Evolutionary conservation across 2,329 filamentous ascomycete species (phyloP), one percentile per base, ranked within the genome.

Genomic region (Ascomycota sp.): DNA sequence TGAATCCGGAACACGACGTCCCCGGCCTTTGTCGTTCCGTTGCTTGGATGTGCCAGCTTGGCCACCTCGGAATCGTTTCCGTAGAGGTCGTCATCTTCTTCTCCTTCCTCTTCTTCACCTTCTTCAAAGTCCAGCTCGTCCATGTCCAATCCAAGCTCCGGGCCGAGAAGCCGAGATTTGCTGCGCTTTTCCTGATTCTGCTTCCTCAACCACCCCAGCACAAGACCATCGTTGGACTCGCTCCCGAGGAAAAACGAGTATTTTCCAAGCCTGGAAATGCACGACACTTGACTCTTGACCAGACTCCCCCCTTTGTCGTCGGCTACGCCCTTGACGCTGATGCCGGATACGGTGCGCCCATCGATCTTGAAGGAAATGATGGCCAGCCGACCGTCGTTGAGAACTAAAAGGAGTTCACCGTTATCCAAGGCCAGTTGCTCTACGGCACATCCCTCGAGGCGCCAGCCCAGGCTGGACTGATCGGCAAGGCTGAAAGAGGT

Each of bases 401-500:
- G 62, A 6, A 89, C 65, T 22, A 98, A 60, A n/a, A 98, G 58
- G 35, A 95, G 63, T 44, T 95, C 85, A 2, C 82, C 81, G 20
- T 67, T 73, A 30, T 83, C 76, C 11, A 70, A 63, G 3, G 76
- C 79, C 5, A 98, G 55, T 24, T 76, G 63, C 38, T 91, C 80
- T 27, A 94, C 61, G 19, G 66, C 61, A 48, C 80, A 89, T 8
- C 74, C 72, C 53, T 98, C 91, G 2, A 98, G 58, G 23, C 75
- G 77, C 35, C 95, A 56, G 11, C 68, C 67, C 27, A 95, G 60
- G 27, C 80, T 69, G 1, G 82, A 79, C 51, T 94, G 86, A 47
- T 98, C 89, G 5, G 69, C 66, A 47, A 98, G 71, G 30, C 75
- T 69, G 43, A 94, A 95, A 0, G 76, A 69, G 2, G 86, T 93